Evolutionary conservation across 1,139 yeast species (phyloP).

Genomic region (Pneumocystis canis): DNA sequence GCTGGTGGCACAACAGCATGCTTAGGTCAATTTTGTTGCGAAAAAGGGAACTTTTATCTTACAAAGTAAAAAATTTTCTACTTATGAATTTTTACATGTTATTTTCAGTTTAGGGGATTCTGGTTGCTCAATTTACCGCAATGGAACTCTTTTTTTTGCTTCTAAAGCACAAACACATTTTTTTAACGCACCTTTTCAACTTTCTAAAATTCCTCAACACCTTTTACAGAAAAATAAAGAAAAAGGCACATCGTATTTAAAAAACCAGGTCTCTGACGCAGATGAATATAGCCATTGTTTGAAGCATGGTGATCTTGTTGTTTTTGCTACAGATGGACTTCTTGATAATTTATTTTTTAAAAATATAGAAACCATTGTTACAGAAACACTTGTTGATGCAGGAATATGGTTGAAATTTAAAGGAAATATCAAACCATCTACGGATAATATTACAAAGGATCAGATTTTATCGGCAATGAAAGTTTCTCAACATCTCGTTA

Average conservation of each 20-base stretch:
- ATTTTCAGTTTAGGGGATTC: constrained; percentile 63
- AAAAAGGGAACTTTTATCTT: constrained; percentile 39
- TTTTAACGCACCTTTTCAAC: constrained; percentile 82
- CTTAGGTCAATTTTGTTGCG: constrained; percentile 51
- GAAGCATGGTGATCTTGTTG: constrained; percentile 53
- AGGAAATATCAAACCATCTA: constrained; percentile 11
- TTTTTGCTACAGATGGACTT: constrained; percentile 88
- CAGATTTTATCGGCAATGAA: constrained; percentile 23
- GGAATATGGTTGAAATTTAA: constrained; percentile 14
- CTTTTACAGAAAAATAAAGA: constrained; percentile 38
- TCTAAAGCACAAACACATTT: constrained; percentile 72
- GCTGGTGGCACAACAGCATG: constrained; percentile 95
- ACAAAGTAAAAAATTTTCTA: constrained; percentile 33
- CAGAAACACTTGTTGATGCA: constrained; percentile 19
- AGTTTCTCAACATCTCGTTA: constrained; percentile 46
- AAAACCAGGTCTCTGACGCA: constrained; percentile 36
- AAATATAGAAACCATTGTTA: constrained; percentile 45
- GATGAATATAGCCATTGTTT: constrained; percentile 31
- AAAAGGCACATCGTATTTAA: constrained; percentile 46
- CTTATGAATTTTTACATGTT: neutral
- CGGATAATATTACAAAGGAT: constrained; percentile 11
- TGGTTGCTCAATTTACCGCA: constrained; percentile 76
- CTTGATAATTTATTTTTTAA: constrained; percentile 67
- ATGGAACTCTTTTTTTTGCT: constrained; percentile 44
- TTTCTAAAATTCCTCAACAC: constrained; percentile 65